Base-by-base conservation (phyloP, 441 rosid genomes). In the Rhodomyrtus psidioides region DNA sequence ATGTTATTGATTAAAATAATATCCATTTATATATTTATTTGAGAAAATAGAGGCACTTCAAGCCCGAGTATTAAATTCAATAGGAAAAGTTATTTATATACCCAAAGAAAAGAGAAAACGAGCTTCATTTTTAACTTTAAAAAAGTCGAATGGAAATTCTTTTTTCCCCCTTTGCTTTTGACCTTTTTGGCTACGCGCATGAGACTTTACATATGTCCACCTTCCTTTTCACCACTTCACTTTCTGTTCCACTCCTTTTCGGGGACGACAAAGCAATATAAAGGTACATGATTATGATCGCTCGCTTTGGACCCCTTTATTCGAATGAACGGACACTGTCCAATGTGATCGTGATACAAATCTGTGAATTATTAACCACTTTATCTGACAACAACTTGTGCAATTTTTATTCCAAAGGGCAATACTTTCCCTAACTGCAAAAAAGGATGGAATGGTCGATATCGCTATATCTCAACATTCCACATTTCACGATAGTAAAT, bases 391-490 rank as follows among this genome's bases (percentile, higher is more conserved):
- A 21, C 46, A 39, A 65, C 76, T 65, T 30, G 76, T 19, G 3
- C 46, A 1, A 34, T 42, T 65, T 10, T 10, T 5, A 34, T 34
- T 65, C 8, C n/a, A 7, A 19, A 34, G n/a, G 26, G 49, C 9
- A 19, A 19, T 65, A 65, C 49, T 65, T 65, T 12, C 27, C 79
- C 12, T 5, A 0, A 34, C 1, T 30, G 2, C 9, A 9, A 17
- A 9, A 9, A 17, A 5, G 8, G n/a, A 65, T 0, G 26, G 9
- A 65, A 34, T 1, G 14, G 19, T 65, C 4, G 0, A 1, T 34
- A 19, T 34, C 2, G 0, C 2, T 15, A 10, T 65, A 65, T 34
- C n/a, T 34, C 46, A 2, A 30, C 12, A 16, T 16, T 9, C 42
- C 42, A 39, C 49, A 70, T 70, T 70, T 70, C 79, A 21, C 2